phyloP scores from a whole-genome alignment of 495 filamentous ascomycete genomes.

The Lasiosphaeria hispida region DNA sequence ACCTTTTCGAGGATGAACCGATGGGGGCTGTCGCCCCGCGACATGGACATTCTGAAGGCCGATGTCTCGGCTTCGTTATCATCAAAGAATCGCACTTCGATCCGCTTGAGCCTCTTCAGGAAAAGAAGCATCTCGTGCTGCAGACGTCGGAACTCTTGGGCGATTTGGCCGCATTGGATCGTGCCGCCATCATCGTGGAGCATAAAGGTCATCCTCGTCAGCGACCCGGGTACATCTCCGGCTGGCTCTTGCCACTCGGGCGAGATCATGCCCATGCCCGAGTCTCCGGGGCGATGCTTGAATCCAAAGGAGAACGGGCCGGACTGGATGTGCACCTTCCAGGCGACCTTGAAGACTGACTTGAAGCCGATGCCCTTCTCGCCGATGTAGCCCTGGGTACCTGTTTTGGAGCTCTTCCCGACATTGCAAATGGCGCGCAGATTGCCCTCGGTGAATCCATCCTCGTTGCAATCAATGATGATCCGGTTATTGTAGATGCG shows the following conservation, averaged over 20 bases:
- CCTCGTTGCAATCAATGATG: conserved; percentile 47
- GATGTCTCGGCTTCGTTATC: conserved; percentile 10
- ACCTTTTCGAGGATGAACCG: not conserved
- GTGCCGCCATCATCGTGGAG: conserved; percentile 26
- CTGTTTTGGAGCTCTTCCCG: conserved; percentile 40
- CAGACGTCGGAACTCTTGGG: conserved; percentile 33
- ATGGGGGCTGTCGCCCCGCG: not conserved
- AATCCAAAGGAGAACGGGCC: conserved; percentile 48
- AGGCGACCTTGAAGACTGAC: conserved; percentile 49
- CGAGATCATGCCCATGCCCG: conserved; percentile 45
- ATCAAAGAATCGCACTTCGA: conserved; percentile 31
- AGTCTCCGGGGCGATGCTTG: conserved; percentile 26
- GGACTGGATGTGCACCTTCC: conserved; percentile 48
- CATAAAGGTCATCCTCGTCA: conserved; percentile 37
- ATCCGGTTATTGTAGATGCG: conserved; percentile 29
- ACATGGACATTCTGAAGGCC: not conserved
- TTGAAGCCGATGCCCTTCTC: conserved; percentile 56
- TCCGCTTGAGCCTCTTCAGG: conserved; percentile 34
- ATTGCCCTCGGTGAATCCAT: conserved; percentile 40
- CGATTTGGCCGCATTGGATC: conserved; percentile 8
- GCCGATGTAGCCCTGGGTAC: conserved; percentile 43
- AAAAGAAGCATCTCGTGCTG: conserved; percentile 38
- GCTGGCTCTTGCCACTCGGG: conserved; percentile 36
- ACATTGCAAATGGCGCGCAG: conserved; percentile 37
- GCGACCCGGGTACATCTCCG: conserved; percentile 12